Base-by-base conservation (phyloP, 495 filamentous ascomycete species). In the Parathielavia appendiculata region DNA sequence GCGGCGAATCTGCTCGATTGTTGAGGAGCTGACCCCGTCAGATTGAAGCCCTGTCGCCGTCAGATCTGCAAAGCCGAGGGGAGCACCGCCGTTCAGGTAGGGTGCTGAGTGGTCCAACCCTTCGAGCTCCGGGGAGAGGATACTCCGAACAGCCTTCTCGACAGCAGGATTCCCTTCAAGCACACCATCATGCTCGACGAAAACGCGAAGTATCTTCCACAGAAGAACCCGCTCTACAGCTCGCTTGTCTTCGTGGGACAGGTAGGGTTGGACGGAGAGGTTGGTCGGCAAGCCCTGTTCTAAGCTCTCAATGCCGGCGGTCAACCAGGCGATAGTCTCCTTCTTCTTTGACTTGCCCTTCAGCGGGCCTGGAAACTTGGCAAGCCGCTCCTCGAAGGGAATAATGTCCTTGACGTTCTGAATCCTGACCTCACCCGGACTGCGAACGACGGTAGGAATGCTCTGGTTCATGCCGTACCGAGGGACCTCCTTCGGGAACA, bases 281-380 rank as follows among this genome's bases (percentile, higher is more conserved):
- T 75, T 75, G 2, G 75, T 74, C 9, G 83, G 70, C n/a, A 78
- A 71, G 23, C 78, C 79, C 22, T 78, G 80, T 69, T 92, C 90
- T 26, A 97, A 73, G 6, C 72, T 77, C 13, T 83, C 83, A 61
- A 96, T 90, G 41, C 85, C 87, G 61, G 79, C 77, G 4, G 75
- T 83, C 35, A 99, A 76, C 93, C 95, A 99, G 5, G 85, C 71
- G 39, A 92, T 54, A 5, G 88, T 80, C 55, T 99, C 95, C 73
- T 97, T 97, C 76, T 97, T 99, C 79, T 92, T 97, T 1, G 84
- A 83, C 67, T 97, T 97, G 35, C 83, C 77, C 74, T 85, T 91
- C 11, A 97, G 75, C 17, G 95, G 92, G 0, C 95, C 95, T 1
- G 95, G 95, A 66, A 97, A 96, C 60, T 83, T 88, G 14, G 83